phyloP scores from a whole-genome alignment of 176 grass and related monocot genomes.

The Lolium perenne region DNA sequence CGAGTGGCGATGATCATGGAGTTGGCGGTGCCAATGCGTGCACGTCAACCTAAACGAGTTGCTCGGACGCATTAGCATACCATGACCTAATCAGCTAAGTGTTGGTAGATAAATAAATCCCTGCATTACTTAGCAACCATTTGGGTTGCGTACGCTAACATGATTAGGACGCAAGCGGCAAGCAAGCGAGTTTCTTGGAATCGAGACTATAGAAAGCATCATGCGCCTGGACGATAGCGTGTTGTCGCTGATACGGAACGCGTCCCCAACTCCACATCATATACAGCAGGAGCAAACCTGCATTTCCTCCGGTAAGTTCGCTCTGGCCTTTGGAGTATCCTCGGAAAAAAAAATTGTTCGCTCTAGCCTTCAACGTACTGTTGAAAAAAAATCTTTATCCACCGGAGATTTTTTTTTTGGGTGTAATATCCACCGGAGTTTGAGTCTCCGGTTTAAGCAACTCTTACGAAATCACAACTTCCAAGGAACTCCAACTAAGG shows the following conservation, averaged over 20 bases:
- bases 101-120: not conserved
- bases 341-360: too few relatives aligned
- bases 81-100: not conserved
- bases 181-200: not conserved
- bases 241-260: not conserved
- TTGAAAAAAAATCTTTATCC: too few relatives aligned
- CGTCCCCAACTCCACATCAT: not conserved
- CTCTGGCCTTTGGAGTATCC: too few relatives aligned
- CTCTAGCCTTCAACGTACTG: too few relatives aligned
- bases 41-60: slow-evolving; percentile 19
- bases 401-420: too few relatives aligned
- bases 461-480: too few relatives aligned
- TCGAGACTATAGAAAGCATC: not conserved
- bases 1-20: not conserved
- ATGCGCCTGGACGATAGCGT: not conserved
- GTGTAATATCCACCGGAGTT: too few relatives aligned
- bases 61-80: not conserved
- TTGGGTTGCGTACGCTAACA: not conserved
- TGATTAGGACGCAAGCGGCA: not conserved
- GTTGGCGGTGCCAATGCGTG: slow-evolving; percentile 1
- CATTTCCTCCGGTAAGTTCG: not conserved
- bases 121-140: too few relatives aligned
- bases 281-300: not conserved
- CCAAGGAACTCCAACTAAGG: too few relatives aligned
- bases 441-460: too few relatives aligned